Conservation (phyloP, 495 filamentous ascomycete species). For the Stereocaulon alpinum region DNA sequence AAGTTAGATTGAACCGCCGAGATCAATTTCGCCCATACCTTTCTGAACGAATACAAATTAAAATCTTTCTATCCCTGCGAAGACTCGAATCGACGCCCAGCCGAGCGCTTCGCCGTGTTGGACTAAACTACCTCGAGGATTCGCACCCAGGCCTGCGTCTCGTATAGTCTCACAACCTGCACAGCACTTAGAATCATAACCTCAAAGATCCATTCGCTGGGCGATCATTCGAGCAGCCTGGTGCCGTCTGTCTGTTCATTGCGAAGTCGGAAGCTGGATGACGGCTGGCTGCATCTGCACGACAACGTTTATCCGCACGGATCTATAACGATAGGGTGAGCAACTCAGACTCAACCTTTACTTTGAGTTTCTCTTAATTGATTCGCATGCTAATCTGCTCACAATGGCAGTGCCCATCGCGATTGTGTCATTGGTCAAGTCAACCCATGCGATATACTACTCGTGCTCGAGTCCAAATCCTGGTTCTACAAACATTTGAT, state of each 20-base stretch:
- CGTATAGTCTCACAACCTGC: conserved; percentile 2
- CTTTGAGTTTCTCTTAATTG: conserved; percentile 1
- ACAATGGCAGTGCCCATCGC: neutral
- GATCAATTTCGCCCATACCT: neutral
- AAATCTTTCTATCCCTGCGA: neutral
- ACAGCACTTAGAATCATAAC: neutral
- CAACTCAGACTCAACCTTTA: conserved; percentile 9
- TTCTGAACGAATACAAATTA: too few relatives aligned
- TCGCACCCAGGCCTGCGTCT: neutral
- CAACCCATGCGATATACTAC: neutral
- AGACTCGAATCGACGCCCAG: neutral
- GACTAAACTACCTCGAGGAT: neutral
- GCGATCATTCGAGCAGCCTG: conserved; percentile 7
- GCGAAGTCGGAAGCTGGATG: conserved; percentile 9
- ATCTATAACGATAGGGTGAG: conserved; percentile 15
- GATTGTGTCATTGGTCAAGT: neutral
- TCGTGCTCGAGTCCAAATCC: neutral
- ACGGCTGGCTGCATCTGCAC: conserved; percentile 20
- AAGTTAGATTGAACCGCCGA: neutral
- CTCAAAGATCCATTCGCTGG: neutral
- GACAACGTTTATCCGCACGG: conserved; percentile 16
- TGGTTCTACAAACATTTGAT: neutral
- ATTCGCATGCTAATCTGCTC: conserved; percentile 15
- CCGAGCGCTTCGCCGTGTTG: neutral
- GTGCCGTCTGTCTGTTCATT: conserved; percentile 10